Evolutionary conservation across 208 protist species (phyloP), one percentile per base, ranked within the genome.

Genomic region (Acanthamoeba divionensis): DNA sequence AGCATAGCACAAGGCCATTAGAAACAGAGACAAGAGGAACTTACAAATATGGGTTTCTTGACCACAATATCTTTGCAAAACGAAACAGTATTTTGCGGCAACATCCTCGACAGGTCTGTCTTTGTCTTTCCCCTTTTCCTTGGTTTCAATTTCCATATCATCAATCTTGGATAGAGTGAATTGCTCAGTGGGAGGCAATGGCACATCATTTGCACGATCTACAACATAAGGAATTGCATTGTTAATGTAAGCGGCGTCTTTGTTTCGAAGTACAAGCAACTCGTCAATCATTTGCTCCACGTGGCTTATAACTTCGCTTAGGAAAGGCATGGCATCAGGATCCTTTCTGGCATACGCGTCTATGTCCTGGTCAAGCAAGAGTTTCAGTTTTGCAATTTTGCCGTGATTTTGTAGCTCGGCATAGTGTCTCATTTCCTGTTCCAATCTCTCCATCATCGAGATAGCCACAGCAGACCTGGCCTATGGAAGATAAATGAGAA

Each of bases 381-480:
- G 85, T 29, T 36, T 66, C 52, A 96, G 89, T 24, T 67, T 83
- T 75, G 80, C 71, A 3, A 67, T 52, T 1, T 69, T 36, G 48
- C 92, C 86, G 47, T 92, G 45, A 50, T 85, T 71, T 89, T 94
- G 90, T 91, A 96, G 90, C 1, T 80, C 21, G 21, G 91, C 90
- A 91, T 95, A 97, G 48, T 91, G 86, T 26, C 26, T 29, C 4
- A 94, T 92, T 90, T 97, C 96, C 38, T 95, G 91, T 69, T 95
- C 93, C 24, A 97, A 85, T 9, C 96, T 94, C 41, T 93, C 86
- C 52, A 97, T 92, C 95, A 97, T 96, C 73, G 93, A 90, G 82
- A 94, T 66, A 48, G 94, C 94, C 41, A 97, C 89, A 9, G 13
- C 63, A 29, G 63, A 71, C n/a, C n/a, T n/a, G n/a, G n/a, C n/a